Conservation (phyloP, 345 rosid species). For the Brassica carinata region DNA sequence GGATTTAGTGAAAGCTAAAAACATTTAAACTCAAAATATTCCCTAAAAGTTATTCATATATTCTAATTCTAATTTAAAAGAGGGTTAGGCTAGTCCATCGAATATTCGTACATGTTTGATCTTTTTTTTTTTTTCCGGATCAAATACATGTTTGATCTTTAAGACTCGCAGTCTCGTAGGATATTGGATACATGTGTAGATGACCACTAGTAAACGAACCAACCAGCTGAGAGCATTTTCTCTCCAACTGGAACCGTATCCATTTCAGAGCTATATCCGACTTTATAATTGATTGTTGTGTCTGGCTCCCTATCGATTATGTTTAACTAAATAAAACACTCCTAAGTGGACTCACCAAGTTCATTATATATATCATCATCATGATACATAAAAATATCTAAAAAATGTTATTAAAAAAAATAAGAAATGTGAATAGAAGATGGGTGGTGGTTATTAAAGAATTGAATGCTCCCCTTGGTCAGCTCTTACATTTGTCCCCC, state of each 20-base stretch:
- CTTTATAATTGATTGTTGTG: background rate
- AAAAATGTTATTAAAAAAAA: background rate
- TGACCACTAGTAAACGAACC: background rate
- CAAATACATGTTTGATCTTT: background rate
- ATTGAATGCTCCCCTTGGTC: slow-evolving; percentile 15
- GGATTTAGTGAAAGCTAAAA: too few relatives aligned
- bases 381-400: background rate
- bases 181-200: background rate
- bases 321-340: background rate
- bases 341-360: background rate
- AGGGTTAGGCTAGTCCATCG: background rate
- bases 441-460: slow-evolving; percentile 25
- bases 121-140: too few relatives aligned
- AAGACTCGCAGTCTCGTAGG: background rate
- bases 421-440: slow-evolving; percentile 11
- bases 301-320: background rate
- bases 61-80: too few relatives aligned
- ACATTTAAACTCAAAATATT: too few relatives aligned
- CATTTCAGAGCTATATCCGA: background rate
- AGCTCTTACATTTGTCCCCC: slow-evolving; percentile 22
- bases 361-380: background rate
- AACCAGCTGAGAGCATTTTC: background rate
- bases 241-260: background rate
- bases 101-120: background rate
- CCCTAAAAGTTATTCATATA: too few relatives aligned